phyloP scores from a whole-genome alignment of 345 rosid genomes.

The Capsella bursapastoris region DNA sequence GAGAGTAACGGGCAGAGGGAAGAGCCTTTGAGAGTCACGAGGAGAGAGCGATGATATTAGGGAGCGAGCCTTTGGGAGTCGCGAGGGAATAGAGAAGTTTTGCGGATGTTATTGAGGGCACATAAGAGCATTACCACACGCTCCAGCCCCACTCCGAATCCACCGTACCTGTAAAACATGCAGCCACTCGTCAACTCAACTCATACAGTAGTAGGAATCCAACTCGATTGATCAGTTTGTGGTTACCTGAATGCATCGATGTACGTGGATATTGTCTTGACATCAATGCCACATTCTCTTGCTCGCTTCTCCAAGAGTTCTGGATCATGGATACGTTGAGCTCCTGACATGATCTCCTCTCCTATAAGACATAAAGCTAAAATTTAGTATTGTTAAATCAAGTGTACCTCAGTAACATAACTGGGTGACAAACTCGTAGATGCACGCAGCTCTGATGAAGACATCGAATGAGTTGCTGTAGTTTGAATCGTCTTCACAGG shows the following conservation, averaged over 20 bases:
- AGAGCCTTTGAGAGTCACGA: no score
- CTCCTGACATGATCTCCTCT: slow-evolving; percentile 90
- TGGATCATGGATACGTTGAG: slow-evolving; percentile 75
- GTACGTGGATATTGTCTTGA: slow-evolving; percentile 61
- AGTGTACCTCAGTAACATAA: no score
- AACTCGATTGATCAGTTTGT: no score
- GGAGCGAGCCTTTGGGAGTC: slow-evolving; percentile 76
- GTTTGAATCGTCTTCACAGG: neutral
- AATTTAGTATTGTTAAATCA: no score
- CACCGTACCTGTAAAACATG: slow-evolving; percentile 60
- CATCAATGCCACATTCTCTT: slow-evolving; percentile 65
- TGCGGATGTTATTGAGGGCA: slow-evolving; percentile 72
- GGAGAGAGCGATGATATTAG: no score
- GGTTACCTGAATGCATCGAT: slow-evolving; percentile 74
- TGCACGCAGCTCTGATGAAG: neutral
- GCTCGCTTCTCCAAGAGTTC: slow-evolving; percentile 72
- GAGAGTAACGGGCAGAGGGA: no score
- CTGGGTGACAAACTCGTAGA: neutral
- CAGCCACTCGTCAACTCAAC: no score
- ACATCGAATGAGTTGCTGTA: no score
- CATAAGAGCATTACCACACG: slow-evolving; percentile 88
- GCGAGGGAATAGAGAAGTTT: slow-evolving; percentile 82
- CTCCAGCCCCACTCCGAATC: slow-evolving; percentile 53
- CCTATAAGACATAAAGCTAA: slow-evolving; percentile 42
- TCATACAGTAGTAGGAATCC: no score